Percentiles rank a stretch among this genome's conserved stretches.
Conservation (phyloP, 805 yeast genomes). For the Teunomyces pallodes region DNA sequence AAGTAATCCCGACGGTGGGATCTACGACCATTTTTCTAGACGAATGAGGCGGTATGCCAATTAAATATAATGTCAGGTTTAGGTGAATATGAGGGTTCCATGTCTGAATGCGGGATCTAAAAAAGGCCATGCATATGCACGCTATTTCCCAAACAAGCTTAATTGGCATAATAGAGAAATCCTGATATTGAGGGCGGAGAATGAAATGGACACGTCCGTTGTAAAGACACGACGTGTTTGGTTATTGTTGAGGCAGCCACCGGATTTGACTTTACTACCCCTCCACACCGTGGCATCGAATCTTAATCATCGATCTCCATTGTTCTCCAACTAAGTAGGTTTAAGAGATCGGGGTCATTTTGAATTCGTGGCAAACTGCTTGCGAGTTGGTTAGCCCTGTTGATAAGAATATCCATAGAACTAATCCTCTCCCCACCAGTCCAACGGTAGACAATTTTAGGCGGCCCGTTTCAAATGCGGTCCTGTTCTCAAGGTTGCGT, state of each 20-base stretch:
- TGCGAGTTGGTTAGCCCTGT: too few relatives aligned
- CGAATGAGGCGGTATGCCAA: neutral
- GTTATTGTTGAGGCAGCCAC: neutral
- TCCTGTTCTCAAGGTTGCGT: neutral
- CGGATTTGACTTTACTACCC: neutral
- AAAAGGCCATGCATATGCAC: neutral
- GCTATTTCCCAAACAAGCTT: constrained; percentile 1
- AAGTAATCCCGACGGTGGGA: neutral
- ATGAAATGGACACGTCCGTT: neutral
- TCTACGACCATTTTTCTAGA: neutral
- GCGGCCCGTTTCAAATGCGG: neutral
- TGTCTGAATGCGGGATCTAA: neutral
- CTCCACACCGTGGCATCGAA: neutral
- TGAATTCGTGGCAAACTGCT: too few relatives aligned
- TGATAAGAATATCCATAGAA: neutral
- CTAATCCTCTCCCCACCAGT: neutral
- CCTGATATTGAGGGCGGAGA: neutral
- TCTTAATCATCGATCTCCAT: neutral
- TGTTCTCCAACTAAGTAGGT: neutral
- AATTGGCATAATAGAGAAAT: neutral
- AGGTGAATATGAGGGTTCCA: neutral
- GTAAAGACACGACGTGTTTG: neutral
- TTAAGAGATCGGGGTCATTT: too few relatives aligned
- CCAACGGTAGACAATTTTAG: neutral
- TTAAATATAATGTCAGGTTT: neutral